Evolutionary conservation across 768 basidiomycete genomes (phyloP), one percentile per base, ranked within the genome.

Genomic region (Boletus bicolor): DNA sequence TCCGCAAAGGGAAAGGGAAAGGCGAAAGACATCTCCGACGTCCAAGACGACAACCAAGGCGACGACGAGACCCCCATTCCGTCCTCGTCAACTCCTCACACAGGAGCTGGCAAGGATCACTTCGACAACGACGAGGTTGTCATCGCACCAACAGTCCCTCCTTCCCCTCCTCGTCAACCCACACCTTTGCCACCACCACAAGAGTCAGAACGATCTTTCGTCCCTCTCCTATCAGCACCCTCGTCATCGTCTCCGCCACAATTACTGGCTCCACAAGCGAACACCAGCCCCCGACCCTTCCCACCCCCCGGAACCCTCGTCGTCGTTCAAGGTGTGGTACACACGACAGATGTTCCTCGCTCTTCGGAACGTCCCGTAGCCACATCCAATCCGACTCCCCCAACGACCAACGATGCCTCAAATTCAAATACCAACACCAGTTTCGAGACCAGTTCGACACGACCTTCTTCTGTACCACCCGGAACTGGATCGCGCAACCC

Each of bases 321-420:
- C 26, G 87, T 91, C 36, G 89, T 91, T 0, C 89, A 91, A 70
- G 89, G 89, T 47, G 87, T 90, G 39, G 88, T 90, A 1, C 87
- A 90, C 58, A 89, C 88, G 0, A 85, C 85, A 4, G 87, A 89
- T 68, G 78, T 81, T 28, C 77, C 83, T 1, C 75, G 77, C 21
- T 54, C 70, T 36, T 53, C 63, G 14, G 64, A 69, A 43, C 60
- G 68, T 47, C 65, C 58, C 21, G 47, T 62, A 9, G 30, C 58
- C 32, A 54, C 44, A 37, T 50, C 54, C n/a, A 61, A 49, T 53
- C 46, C 66, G 8, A 50, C 46, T 17, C 47, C 45, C 15, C 41
- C 55, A 0, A 43, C 48, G 15, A 26, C 58, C 46, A 54, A 49
- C 39, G 34, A 61, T 47, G 15, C 49, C 19, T 15, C 48, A 42